Evolutionary conservation across 805 yeast genomes (phyloP).

Genomic region (Sungouiozyma intestinalis): DNA sequence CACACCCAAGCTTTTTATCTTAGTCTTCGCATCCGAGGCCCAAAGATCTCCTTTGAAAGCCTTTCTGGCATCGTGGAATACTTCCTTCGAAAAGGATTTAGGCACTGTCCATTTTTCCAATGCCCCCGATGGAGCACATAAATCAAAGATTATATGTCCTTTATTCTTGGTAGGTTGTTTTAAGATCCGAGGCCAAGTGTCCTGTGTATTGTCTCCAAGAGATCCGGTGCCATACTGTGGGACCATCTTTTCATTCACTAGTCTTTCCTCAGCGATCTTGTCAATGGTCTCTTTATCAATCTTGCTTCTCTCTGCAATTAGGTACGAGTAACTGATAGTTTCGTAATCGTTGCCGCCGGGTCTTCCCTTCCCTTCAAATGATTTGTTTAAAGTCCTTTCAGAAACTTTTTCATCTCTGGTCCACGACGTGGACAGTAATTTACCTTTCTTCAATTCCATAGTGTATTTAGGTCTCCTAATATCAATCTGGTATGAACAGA

Average conservation of each 20-base stretch:
- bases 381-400: slow-evolving; percentile 28
- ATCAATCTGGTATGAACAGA: slow-evolving; percentile 65
- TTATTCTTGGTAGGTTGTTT: slow-evolving; percentile 65
- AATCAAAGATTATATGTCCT: slow-evolving; percentile 69
- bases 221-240: slow-evolving; percentile 16
- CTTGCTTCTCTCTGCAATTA: slow-evolving; percentile 53
- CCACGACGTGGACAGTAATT: slow-evolving; percentile 66
- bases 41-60: slow-evolving; percentile 78
- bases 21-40: slow-evolving; percentile 60
- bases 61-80: slow-evolving; percentile 86
- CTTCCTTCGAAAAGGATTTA: slow-evolving; percentile 59
- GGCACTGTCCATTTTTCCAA: slow-evolving; percentile 85
- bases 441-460: slow-evolving; percentile 80
- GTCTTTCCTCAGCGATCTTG: slow-evolving; percentile 31
- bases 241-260: slow-evolving; percentile 2
- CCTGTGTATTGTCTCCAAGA: slow-evolving; percentile 16
- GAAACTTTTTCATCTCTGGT: slow-evolving; percentile 49
- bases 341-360: slow-evolving; percentile 63
- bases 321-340: slow-evolving; percentile 59
- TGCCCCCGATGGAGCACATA: slow-evolving; percentile 71
- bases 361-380: slow-evolving; percentile 60
- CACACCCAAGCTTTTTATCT: slow-evolving; percentile 24
- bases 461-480: slow-evolving; percentile 70
- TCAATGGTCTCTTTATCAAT: slow-evolving; percentile 34
- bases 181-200: slow-evolving; percentile 64